A percentile compares a stretch with the other conserved stretches of the same genome.
Conservation (phyloP, 768 basidiomycete species). For the Naganishia onofrii region DNA sequence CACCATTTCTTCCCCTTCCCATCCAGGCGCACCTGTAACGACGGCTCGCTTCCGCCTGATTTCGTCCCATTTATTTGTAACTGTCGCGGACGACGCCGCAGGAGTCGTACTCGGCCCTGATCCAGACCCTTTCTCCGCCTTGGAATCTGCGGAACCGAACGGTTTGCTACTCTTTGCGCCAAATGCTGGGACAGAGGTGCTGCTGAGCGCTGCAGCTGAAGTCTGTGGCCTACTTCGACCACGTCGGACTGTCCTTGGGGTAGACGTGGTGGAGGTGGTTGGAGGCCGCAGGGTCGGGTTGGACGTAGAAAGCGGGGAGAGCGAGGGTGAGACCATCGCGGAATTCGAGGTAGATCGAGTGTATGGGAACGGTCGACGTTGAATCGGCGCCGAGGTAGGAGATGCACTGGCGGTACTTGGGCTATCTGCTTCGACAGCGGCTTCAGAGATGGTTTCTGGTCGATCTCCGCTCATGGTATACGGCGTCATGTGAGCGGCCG, state of each 20-base stretch:
- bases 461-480: neutral
- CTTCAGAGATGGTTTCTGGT: constrained; percentile 11
- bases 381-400: too few relatives aligned
- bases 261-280: neutral
- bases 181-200: neutral
- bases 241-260: neutral
- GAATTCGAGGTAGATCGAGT: constrained; percentile 8
- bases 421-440: neutral
- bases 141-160: neutral
- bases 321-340: neutral
- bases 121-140: neutral
- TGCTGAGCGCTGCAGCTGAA: constrained; percentile 14
- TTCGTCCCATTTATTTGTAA: neutral
- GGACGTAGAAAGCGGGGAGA: neutral
- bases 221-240: constrained; percentile 20
- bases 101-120: neutral
- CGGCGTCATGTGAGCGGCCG: neutral
- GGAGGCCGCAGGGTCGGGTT: neutral
- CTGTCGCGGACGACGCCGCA: neutral
- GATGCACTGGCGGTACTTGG: neutral
- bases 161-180: neutral
- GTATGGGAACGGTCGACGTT: neutral
- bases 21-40: constrained; percentile 42
- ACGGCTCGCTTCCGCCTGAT: neutral
- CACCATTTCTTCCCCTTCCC: constrained; percentile 51